phyloP scores from a whole-genome alignment of 2,329 filamentous ascomycete genomes.

The Paecilomyces sp. region DNA sequence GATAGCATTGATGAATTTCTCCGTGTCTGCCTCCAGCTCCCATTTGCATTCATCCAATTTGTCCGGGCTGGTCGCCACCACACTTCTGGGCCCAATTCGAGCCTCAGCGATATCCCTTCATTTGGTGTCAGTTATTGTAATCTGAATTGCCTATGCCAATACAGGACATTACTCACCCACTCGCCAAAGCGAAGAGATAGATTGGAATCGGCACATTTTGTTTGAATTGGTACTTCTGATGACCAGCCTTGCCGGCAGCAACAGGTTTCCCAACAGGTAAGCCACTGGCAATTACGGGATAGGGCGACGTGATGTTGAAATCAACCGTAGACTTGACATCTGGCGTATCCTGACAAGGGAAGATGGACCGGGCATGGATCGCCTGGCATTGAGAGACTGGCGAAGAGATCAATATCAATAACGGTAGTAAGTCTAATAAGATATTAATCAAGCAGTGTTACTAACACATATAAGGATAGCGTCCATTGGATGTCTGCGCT shows the following conservation, averaged over 20 bases:
- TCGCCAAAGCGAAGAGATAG: constrained; percentile 89
- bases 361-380: constrained; percentile 87
- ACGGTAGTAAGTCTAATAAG: background rate
- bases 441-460: background rate
- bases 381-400: constrained; percentile 87
- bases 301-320: constrained; percentile 77
- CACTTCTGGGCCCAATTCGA: constrained; percentile 76
- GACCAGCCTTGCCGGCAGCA: constrained; percentile 47
- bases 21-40: constrained; percentile 86
- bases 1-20: constrained; percentile 82
- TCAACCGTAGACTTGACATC: constrained; percentile 94
- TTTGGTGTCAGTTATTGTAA: background rate
- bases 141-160: background rate
- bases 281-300: constrained; percentile 89
- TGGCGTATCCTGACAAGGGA: constrained; percentile 95
- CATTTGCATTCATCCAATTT: constrained; percentile 77
- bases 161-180: constrained; percentile 31
- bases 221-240: constrained; percentile 71
- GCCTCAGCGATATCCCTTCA: constrained; percentile 78
- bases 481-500: constrained; percentile 89
- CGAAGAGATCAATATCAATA: constrained; percentile 1
- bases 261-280: constrained; percentile 50
- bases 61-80: constrained; percentile 81
- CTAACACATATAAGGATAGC: constrained; percentile 84
- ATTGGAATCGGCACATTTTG: constrained; percentile 89